These are phyloP conservation scores for Edaphochlamys debaryana DNA, from an alignment of 139 green algal species.

Conservation along the genomic window DNA sequence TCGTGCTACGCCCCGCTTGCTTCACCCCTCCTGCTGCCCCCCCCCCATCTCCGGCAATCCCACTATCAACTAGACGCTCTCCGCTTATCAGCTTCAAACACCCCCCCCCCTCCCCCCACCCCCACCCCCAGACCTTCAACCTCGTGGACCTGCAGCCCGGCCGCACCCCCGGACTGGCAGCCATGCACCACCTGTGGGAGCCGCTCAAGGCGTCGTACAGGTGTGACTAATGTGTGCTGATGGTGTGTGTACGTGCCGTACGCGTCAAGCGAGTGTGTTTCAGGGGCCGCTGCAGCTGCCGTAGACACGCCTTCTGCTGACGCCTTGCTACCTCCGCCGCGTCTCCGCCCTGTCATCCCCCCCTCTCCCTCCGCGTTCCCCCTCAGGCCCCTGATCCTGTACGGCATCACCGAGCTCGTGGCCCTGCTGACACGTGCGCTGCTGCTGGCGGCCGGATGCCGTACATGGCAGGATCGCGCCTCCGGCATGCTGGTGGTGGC, in stretches of 20 bases:
- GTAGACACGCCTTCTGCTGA: not conserved
- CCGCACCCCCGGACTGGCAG: constrained; percentile 18
- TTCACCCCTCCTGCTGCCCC: too few species aligned
- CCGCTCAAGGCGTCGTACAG: constrained; percentile 40
- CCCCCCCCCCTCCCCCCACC: too few species aligned
- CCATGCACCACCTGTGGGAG: constrained; percentile 60
- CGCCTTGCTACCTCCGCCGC: not conserved
- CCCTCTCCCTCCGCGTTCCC: not conserved
- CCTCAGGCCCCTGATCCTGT: constrained; percentile 50
- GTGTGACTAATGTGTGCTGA: not conserved
- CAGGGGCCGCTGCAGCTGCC: too few species aligned
- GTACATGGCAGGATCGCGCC: not conserved
- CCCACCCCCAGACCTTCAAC: too few species aligned
- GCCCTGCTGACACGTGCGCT: constrained; percentile 6
- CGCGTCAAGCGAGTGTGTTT: too few species aligned
- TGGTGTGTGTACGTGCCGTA: too few species aligned
- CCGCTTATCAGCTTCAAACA: too few species aligned
- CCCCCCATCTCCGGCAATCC: too few species aligned
- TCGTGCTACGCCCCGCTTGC: too few species aligned
- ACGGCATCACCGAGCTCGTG: constrained; percentile 49
- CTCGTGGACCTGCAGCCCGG: constrained; percentile 1
- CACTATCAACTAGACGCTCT: too few species aligned
- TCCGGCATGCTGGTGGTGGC: not conserved
- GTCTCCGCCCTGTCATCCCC: not conserved
- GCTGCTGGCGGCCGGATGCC: not conserved